Conservation (phyloP, 306 rosid genomes). For the Prunus salicina region DNA sequence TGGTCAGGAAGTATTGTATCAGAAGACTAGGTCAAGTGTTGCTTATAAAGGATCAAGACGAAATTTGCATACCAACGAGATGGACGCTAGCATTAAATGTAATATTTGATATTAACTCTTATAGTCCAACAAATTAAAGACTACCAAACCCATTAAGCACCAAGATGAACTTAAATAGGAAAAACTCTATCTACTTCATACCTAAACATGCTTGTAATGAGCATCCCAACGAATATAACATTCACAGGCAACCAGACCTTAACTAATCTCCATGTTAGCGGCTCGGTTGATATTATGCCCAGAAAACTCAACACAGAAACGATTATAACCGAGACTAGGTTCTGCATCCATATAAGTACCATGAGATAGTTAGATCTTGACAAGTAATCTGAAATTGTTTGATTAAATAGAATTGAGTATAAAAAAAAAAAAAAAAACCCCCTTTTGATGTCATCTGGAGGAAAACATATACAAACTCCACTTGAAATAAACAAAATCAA, state of each 20-base stretch:
- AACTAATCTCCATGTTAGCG: slow-evolving; percentile 82
- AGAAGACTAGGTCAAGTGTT: not conserved
- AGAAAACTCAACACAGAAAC: slow-evolving; percentile 65
- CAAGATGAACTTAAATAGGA: slow-evolving; percentile 7
- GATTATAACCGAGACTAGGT: slow-evolving; percentile 72
- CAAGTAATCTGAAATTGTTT: not conserved
- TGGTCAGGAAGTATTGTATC: not conserved
- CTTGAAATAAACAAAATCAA: not conserved
- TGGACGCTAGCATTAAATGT: not conserved
- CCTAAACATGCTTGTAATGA: slow-evolving; percentile 98
- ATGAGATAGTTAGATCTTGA: slow-evolving; percentile 19
- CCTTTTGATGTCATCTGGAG: not conserved
- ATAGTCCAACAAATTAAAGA: not conserved
- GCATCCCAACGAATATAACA: slow-evolving; percentile 93
- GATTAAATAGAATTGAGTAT: not conserved
- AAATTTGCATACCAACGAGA: not conserved
- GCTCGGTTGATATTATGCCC: slow-evolving; percentile 87
- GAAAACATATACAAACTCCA: not conserved
- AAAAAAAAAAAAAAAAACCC: not conserved
- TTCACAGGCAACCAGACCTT: slow-evolving; percentile 97
- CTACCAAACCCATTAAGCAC: not conserved
- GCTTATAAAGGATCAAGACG: not conserved
- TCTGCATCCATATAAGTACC: slow-evolving; percentile 58
- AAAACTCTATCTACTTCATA: slow-evolving; percentile 30
- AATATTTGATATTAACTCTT: not conserved